A percentile compares a stretch with the other conserved stretches of the same genome.
These are phyloP conservation scores for Aspergillus cavernicola DNA, from an alignment of 495 filamentous ascomycete genomes.

Conservation along the genomic window DNA sequence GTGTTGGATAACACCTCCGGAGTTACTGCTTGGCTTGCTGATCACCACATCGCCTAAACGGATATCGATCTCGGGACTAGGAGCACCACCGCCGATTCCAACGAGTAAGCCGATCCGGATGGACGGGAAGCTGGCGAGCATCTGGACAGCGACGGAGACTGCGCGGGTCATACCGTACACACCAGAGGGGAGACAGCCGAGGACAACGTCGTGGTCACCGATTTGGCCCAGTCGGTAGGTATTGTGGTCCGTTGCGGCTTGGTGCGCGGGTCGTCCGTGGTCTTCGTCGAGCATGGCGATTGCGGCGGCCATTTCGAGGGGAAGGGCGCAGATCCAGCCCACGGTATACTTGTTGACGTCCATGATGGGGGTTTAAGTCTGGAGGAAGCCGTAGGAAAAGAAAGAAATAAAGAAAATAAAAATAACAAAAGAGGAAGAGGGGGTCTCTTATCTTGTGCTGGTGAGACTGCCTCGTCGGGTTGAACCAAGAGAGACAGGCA, in stretches of 20 bases:
- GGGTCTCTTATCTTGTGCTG: too few species aligned
- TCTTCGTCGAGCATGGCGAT: constrained; percentile 4
- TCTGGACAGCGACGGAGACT: constrained; percentile 10
- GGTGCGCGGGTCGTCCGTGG: neutral
- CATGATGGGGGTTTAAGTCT: too few species aligned
- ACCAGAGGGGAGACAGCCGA: constrained; percentile 27
- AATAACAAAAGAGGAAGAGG: too few species aligned
- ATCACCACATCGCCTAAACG: constrained; percentile 37
- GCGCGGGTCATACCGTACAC: constrained; percentile 26
- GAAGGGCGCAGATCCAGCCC: constrained; percentile 5
- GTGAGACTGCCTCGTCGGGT: too few species aligned
- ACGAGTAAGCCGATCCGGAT: constrained; percentile 29
- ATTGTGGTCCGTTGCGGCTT: constrained; percentile 12
- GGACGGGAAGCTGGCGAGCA: constrained; percentile 14
- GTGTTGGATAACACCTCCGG: constrained; percentile 28
- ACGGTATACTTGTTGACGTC: neutral
- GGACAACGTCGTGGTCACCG: constrained; percentile 29
- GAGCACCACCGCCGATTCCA: constrained; percentile 35
- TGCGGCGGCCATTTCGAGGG: constrained; percentile 2
- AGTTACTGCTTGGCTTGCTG: constrained; percentile 16
- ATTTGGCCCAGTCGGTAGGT: constrained; percentile 31
- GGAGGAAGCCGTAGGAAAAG: too few species aligned
- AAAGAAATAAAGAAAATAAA: too few species aligned
- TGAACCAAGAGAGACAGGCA: too few species aligned
- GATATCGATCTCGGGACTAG: constrained; percentile 22